Conservation (phyloP, 202 grass and related monocot genomes). For the Dendrocalamus latiflorus region DNA sequence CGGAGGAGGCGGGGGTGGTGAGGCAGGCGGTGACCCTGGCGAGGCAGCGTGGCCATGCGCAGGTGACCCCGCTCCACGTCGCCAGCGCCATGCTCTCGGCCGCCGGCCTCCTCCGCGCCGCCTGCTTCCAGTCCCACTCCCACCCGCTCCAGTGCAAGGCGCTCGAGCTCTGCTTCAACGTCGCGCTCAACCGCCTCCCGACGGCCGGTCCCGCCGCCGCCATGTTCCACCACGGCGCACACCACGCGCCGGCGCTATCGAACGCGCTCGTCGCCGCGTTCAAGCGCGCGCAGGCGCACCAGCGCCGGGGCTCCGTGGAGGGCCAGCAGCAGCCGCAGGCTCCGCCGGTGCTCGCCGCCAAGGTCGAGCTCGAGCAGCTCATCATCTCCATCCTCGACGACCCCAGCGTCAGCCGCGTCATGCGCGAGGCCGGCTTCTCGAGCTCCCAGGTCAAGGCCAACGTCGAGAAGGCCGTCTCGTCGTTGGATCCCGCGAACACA, state of each 20-base stretch:
- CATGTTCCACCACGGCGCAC: conserved; percentile 18
- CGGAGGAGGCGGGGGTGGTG: conserved; percentile 61
- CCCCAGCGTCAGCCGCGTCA: conserved; percentile 94
- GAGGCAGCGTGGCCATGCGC: conserved; percentile 64
- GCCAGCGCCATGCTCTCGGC: conserved; percentile 79
- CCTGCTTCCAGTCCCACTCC: conserved; percentile 79
- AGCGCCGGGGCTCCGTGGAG: conserved; percentile 49
- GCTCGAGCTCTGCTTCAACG: conserved; percentile 93
- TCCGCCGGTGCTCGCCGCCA: conserved; percentile 31
- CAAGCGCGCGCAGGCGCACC: conserved; percentile 73
- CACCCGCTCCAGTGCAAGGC: conserved; percentile 97
- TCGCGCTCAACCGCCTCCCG: conserved; percentile 90
- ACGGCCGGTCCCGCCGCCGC: conserved; percentile 33
- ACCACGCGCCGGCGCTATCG: conserved; percentile 49
- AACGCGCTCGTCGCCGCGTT: conserved; percentile 89
- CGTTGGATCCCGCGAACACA: background rate
- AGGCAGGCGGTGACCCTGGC: conserved; percentile 68
- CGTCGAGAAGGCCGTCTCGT: conserved; percentile 46
- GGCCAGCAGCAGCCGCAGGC: conserved; percentile 6
- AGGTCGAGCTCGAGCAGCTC: conserved; percentile 87
- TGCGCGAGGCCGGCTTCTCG: conserved; percentile 88
- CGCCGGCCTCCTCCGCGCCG: conserved; percentile 53
- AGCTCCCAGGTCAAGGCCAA: conserved; percentile 72
- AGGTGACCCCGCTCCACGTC: conserved; percentile 91
- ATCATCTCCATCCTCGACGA: conserved; percentile 92